phyloP scores from a whole-genome alignment of 805 yeast species.

The Clavispora phyllophila region DNA sequence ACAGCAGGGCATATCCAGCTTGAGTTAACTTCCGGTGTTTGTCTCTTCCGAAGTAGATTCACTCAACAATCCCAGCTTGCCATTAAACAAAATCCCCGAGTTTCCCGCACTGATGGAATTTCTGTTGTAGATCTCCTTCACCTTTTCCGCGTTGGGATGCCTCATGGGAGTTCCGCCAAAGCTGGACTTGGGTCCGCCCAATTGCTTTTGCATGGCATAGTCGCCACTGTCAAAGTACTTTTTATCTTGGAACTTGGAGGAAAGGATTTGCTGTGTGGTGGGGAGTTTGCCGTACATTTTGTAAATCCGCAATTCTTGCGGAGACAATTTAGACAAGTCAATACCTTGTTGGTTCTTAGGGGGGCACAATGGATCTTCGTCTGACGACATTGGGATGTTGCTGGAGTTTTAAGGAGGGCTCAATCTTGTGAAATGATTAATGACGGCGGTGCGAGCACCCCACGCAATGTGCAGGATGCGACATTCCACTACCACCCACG shows the following conservation, averaged over 20 bases:
- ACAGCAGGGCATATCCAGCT: background rate
- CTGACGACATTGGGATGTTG: slow-evolving; percentile 23
- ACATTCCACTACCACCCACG: background rate
- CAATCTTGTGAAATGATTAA: background rate
- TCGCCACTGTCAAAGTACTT: slow-evolving; percentile 94
- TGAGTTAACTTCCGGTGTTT: background rate
- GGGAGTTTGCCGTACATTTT: slow-evolving; percentile 85
- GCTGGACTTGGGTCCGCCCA: slow-evolving; percentile 26
- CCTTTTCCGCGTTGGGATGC: slow-evolving; percentile 54
- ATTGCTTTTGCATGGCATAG: slow-evolving; percentile 69
- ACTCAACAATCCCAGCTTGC: slow-evolving; percentile 51
- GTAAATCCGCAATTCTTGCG: slow-evolving; percentile 76
- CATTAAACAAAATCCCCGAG: slow-evolving; percentile 40
- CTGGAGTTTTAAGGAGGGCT: background rate
- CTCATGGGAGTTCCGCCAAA: slow-evolving; percentile 37
- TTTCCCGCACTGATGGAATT: slow-evolving; percentile 51
- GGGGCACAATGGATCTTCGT: slow-evolving; percentile 48
- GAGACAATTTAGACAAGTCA: slow-evolving; percentile 56
- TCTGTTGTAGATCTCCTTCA: slow-evolving; percentile 52
- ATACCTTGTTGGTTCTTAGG: slow-evolving; percentile 40
- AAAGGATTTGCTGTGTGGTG: slow-evolving; percentile 67
- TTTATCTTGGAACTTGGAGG: slow-evolving; percentile 76
- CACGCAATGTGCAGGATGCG: background rate
- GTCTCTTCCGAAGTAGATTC: slow-evolving; percentile 35
- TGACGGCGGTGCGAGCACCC: background rate